These are phyloP conservation scores for Penicillium sp. DNA, from an alignment of 2,329 filamentous ascomycete species.

Conservation along the genomic window DNA sequence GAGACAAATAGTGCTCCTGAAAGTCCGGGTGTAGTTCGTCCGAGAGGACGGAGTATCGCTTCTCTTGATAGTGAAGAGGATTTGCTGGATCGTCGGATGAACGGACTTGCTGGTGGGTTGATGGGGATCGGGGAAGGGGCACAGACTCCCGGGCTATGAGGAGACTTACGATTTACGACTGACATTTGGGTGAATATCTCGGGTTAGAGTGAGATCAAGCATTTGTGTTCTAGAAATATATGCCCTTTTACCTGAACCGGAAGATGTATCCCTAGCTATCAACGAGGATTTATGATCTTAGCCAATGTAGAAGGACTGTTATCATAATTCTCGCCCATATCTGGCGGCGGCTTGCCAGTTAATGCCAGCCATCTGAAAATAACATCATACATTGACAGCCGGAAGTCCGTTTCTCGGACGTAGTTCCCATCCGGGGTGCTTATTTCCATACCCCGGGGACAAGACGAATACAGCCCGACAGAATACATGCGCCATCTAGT, in stretches of 20 bases:
- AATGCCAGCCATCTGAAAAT: no score
- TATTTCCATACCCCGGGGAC: no score
- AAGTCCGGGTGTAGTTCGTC: conserved; percentile 22
- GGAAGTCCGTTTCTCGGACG: no score
- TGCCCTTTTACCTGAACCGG: not conserved
- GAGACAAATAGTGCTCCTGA: conserved; percentile 22
- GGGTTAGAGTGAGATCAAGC: not conserved
- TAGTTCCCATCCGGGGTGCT: no score
- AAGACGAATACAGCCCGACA: no score
- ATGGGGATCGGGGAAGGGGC: conserved; percentile 47
- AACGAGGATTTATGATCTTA: no score
- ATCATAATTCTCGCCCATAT: no score
- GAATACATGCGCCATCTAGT: no score
- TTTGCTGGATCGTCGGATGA: conserved; percentile 56
- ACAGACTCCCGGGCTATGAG: conserved; percentile 33
- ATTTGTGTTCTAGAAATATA: not conserved
- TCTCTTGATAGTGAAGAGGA: conserved; percentile 59
- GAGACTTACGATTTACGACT: conserved; percentile 9
- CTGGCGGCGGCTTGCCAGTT: no score
- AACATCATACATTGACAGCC: no score
- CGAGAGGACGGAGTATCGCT: conserved; percentile 48
- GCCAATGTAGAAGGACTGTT: no score
- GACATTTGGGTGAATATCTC: no score
- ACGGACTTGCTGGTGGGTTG: conserved; percentile 54
- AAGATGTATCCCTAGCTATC: not conserved